Evolutionary conservation across 2,329 filamentous ascomycete species (phyloP).

Genomic region (Epichloe amarillans): DNA sequence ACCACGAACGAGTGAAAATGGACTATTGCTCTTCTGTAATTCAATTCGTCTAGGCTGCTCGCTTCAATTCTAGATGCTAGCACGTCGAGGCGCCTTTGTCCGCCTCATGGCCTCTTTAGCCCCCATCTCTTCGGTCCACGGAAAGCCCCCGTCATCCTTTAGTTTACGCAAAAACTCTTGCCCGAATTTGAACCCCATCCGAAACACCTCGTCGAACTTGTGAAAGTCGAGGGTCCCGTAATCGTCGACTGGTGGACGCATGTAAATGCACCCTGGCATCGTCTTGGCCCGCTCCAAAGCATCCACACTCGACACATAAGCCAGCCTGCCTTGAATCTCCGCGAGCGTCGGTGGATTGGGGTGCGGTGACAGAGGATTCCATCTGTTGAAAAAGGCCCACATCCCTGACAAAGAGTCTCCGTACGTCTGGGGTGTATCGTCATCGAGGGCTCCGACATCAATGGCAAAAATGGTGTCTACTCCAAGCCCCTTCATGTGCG

Average conservation of each 20-base stretch:
- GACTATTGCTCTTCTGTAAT: too few relatives aligned
- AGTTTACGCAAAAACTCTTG: conserved; percentile 66
- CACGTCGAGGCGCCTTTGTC: conserved; percentile 67
- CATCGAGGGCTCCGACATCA: conserved; percentile 85
- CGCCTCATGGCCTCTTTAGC: conserved; percentile 64
- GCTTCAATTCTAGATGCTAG: conserved; percentile 48
- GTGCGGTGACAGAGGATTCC: conserved; percentile 84
- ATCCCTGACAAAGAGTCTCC: conserved; percentile 89
- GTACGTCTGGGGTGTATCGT: conserved; percentile 81
- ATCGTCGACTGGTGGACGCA: conserved; percentile 85
- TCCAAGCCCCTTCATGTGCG: conserved; percentile 90
- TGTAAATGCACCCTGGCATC: conserved; percentile 84
- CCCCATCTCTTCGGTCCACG: conserved; percentile 56
- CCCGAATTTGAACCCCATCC: conserved; percentile 76
- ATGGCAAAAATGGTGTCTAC: conserved; percentile 92
- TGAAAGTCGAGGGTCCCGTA: conserved; percentile 94
- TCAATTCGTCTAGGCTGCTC: neutral
- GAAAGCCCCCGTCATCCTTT: conserved; percentile 64
- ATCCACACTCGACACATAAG: conserved; percentile 90
- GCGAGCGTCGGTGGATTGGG: conserved; percentile 90
- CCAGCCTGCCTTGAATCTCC: conserved; percentile 88
- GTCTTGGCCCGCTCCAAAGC: conserved; percentile 87
- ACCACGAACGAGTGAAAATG: too few relatives aligned
- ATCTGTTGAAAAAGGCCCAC: conserved; percentile 90
- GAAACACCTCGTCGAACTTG: conserved; percentile 95